A percentile compares a stretch with the other conserved stretches of the same genome.
Evolutionary conservation across 2,329 filamentous ascomycete species (phyloP).

Genomic region (Lithohypha guttulata): DNA sequence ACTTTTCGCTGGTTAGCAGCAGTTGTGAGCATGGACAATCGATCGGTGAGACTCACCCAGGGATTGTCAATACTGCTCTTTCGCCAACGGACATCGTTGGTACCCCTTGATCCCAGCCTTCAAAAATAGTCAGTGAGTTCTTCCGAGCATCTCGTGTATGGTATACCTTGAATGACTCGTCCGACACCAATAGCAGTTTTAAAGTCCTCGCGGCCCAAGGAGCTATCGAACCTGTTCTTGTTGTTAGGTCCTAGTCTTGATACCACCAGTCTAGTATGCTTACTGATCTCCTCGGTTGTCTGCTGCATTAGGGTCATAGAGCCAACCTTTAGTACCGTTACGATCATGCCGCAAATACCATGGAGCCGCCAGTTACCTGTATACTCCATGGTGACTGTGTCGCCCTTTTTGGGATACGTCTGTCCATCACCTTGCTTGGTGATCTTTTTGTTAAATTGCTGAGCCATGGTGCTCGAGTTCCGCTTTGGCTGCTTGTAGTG

Average conservation of each 20-base stretch:
- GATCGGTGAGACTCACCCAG: slow-evolving; percentile 57
- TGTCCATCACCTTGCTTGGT: slow-evolving; percentile 6
- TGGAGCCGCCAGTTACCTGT: slow-evolving; percentile 6
- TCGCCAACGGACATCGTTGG: slow-evolving; percentile 51
- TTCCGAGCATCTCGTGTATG: neutral
- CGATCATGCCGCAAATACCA: no score
- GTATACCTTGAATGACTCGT: slow-evolving; percentile 66
- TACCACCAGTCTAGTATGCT: neutral
- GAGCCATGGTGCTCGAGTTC: no score
- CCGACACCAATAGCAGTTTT: slow-evolving; percentile 68
- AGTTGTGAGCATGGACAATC: no score
- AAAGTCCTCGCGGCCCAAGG: slow-evolving; percentile 66
- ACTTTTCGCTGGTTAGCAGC: slow-evolving; percentile 9
- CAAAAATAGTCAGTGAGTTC: no score
- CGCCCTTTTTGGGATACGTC: slow-evolving; percentile 49
- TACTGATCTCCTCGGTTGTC: slow-evolving; percentile 5
- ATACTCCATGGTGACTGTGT: slow-evolving; percentile 72
- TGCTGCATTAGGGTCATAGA: neutral
- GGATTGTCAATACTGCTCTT: slow-evolving; percentile 75
- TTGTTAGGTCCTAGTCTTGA: neutral
- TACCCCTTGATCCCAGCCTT: slow-evolving; percentile 11
- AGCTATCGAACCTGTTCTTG: slow-evolving; percentile 73
- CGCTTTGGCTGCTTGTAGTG: no score
- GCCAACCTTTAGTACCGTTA: slow-evolving; percentile 7
- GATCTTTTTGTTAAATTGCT: slow-evolving; percentile 8